Percentiles rank a stretch among this genome's conserved stretches.
Evolutionary conservation across 768 basidiomycete species (phyloP).

Genomic region (Lepiota venenata): DNA sequence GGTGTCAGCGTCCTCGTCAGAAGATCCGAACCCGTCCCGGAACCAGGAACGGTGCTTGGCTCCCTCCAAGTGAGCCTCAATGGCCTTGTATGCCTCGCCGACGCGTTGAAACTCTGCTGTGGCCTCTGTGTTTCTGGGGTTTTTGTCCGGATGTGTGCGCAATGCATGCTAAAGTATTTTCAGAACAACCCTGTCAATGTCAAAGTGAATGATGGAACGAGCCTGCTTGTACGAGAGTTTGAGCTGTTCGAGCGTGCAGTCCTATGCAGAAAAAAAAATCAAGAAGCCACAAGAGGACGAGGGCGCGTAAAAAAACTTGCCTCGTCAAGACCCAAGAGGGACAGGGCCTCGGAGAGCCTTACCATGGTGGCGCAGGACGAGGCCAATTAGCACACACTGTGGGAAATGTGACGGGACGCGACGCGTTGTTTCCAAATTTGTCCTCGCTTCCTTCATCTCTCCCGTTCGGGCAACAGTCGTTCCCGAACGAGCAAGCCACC

Average conservation of each 20-base stretch:
- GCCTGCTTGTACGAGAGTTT: slow-evolving; percentile 72
- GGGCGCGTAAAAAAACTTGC: slow-evolving; percentile 26
- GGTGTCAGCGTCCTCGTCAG: slow-evolving; percentile 33
- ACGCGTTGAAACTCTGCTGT: slow-evolving; percentile 69
- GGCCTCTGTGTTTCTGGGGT: slow-evolving; percentile 59
- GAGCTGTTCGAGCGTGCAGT: slow-evolving; percentile 57
- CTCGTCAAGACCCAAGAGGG: slow-evolving; percentile 50
- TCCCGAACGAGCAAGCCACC: no score
- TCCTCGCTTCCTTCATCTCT: neutral
- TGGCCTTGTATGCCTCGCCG: slow-evolving; percentile 62
- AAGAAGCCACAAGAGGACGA: neutral
- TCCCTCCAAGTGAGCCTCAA: slow-evolving; percentile 52
- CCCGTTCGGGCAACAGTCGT: neutral
- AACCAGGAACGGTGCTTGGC: slow-evolving; percentile 4
- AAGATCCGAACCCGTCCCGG: slow-evolving; percentile 17
- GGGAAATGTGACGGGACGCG: slow-evolving; percentile 15
- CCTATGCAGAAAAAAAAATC: slow-evolving; percentile 33
- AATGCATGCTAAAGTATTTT: slow-evolving; percentile 47
- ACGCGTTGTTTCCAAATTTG: slow-evolving; percentile 16
- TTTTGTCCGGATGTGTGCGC: slow-evolving; percentile 76
- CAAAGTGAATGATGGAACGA: neutral
- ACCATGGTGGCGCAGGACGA: slow-evolving; percentile 4
- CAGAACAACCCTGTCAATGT: slow-evolving; percentile 1
- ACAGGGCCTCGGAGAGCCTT: slow-evolving; percentile 30
- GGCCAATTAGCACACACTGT: slow-evolving; percentile 9